Base-by-base conservation (phyloP, 495 filamentous ascomycete genomes). In the Baudoinia panamericana region DNA sequence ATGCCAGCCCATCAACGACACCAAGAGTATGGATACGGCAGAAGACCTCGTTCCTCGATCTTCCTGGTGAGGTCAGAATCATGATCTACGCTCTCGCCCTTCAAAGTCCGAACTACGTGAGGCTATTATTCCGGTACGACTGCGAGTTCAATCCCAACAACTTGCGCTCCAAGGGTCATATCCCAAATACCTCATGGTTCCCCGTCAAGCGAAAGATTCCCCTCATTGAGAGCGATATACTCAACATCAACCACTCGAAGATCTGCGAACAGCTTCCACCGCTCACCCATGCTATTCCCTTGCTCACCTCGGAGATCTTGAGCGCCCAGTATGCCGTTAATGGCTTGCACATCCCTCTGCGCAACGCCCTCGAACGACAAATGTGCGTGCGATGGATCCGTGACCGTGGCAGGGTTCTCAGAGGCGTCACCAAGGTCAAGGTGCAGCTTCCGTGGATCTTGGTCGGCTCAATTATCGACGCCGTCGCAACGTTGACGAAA, bases 41-140 rank as follows among this genome's bases (percentile, higher is more conserved):
- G 6, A 11, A 11, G 5, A 32, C 30, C 7, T 32, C 30, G 18
- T 43, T 43, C 22, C 40, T 43, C 17, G 40, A 43, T 25, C 40
- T 43, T 15, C 40, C 40, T 7, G 13, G 40, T 21, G 40, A 43
- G 17, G 18, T 43, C 11, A 29, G 40, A 29, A 30, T 36, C 17
- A 8, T n/a, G 13, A 25, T 43, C 31, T 43, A 43, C 31, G 5
- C 7, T 6, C 30, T 13, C 5, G 8, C 13, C 30, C 13, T 32
- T 16, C 5, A 5, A 6, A 11, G 30, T 8, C 5, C n/a, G 6
- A 11, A 16, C 30, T 16, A 32, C 7, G 13, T 32, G 12, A 11
- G 30, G 6, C n/a, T 32, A 8, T 11, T 11, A 8, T 32, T 32
- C 30, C n/a, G 18, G n/a, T 32, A 32, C 13, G 13, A 16, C 30